Conservation (phyloP, 768 basidiomycete species). For the Bullera alba region DNA sequence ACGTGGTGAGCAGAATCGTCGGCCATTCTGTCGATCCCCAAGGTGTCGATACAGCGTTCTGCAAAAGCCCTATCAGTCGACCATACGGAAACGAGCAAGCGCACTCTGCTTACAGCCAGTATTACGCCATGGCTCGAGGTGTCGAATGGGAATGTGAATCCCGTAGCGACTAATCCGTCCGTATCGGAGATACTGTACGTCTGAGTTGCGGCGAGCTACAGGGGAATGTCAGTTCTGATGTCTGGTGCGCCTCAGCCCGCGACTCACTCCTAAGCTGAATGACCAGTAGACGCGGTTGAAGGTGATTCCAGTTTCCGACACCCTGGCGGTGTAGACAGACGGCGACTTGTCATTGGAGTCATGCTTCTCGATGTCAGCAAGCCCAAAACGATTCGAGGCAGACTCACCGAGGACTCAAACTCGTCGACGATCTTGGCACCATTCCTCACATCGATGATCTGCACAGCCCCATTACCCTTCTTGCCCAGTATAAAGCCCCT, state of each 20-base stretch:
- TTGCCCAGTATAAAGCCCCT: slow-evolving; percentile 60
- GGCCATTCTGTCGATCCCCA: slow-evolving; percentile 12
- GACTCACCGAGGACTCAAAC: slow-evolving; percentile 56
- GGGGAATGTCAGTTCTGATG: slow-evolving; percentile 7
- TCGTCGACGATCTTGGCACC: slow-evolving; percentile 50
- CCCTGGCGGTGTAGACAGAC: slow-evolving; percentile 58
- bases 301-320: slow-evolving; percentile 53
- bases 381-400: background rate
- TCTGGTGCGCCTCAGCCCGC: background rate
- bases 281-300: slow-evolving; percentile 67
- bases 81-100: background rate
- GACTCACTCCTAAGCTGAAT: slow-evolving; percentile 52
- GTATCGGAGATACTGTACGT: slow-evolving; percentile 16
- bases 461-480: slow-evolving; percentile 54
- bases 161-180: slow-evolving; percentile 15
- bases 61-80: background rate
- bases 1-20: slow-evolving; percentile 53
- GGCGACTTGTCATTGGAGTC: slow-evolving; percentile 49
- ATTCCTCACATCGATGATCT: slow-evolving; percentile 54
- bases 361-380: background rate
- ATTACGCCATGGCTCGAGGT: slow-evolving; percentile 62
- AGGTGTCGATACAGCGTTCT: slow-evolving; percentile 19
- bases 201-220: slow-evolving; percentile 20
- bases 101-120: slow-evolving; percentile 57
- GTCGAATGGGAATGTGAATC: slow-evolving; percentile 61